Conservation (phyloP, 345 rosid genomes). For the Carallia pectinifolia region DNA sequence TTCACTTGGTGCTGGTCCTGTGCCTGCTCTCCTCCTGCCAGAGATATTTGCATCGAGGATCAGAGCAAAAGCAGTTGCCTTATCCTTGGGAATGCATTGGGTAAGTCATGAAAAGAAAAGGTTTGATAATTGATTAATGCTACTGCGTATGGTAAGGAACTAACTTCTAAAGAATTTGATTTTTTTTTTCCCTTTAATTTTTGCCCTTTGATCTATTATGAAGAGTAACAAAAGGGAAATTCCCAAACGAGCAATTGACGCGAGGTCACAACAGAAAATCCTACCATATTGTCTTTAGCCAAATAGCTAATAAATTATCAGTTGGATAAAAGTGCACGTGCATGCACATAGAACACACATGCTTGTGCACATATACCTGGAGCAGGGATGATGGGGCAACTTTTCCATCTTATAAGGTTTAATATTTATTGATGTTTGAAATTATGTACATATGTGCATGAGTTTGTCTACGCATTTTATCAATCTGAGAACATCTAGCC, state of each 20-base stretch:
- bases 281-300: background rate
- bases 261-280: background rate
- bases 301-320: no score
- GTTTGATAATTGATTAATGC: background rate
- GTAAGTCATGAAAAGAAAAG: constrained; percentile 39
- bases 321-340: no score
- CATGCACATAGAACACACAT: no score
- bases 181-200: background rate
- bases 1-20: constrained; percentile 99
- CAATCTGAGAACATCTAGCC: background rate
- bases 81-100: constrained; percentile 97
- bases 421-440: background rate
- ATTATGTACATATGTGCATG: background rate
- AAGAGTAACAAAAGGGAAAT: background rate
- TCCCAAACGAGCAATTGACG: background rate
- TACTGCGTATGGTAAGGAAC: background rate
- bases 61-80: constrained; percentile 94
- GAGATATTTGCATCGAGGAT: constrained; percentile 96
- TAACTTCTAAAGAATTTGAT: background rate
- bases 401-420: background rate
- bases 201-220: background rate
- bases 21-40: constrained; percentile 96
- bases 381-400: background rate
- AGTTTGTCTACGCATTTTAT: background rate
- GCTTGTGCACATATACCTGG: background rate